Evolutionary conservation across 768 basidiomycete species (phyloP).

Genomic region (Sarcodon aspratus): DNA sequence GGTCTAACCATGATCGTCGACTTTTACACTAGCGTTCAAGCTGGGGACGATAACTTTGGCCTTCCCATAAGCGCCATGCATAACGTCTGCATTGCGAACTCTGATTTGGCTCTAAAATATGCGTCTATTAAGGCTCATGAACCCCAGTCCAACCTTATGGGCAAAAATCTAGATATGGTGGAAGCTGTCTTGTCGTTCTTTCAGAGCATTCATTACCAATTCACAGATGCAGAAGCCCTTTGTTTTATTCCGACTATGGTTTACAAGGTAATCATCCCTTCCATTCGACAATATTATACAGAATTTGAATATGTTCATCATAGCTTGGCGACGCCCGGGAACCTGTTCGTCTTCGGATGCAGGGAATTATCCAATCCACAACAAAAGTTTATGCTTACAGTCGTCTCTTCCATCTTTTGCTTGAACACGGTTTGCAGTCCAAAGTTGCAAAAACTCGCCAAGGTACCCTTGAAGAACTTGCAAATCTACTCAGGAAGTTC

Average conservation of each 20-base stretch:
- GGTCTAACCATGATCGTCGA: slow-evolving; percentile 68
- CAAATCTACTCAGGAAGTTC: slow-evolving; percentile 63
- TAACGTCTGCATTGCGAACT: slow-evolving; percentile 68
- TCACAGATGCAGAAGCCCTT: slow-evolving; percentile 78
- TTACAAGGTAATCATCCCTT: slow-evolving; percentile 50
- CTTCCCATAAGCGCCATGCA: slow-evolving; percentile 36
- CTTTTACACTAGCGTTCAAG: slow-evolving; percentile 51
- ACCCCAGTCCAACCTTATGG: slow-evolving; percentile 80
- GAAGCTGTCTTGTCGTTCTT: slow-evolving; percentile 72
- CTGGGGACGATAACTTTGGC: slow-evolving; percentile 42
- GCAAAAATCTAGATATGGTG: slow-evolving; percentile 82
- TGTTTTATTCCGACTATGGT: slow-evolving; percentile 87
- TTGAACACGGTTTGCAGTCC: slow-evolving; percentile 82
- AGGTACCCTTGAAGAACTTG: slow-evolving; percentile 77
- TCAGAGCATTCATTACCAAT: slow-evolving; percentile 57
- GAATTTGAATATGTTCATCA: slow-evolving; percentile 1
- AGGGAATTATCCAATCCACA: slow-evolving; percentile 74
- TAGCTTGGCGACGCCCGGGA: slow-evolving; percentile 92
- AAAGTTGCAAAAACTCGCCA: slow-evolving; percentile 90
- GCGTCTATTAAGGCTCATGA: slow-evolving; percentile 83
- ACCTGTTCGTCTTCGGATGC: slow-evolving; percentile 66
- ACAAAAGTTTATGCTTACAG: slow-evolving; percentile 91
- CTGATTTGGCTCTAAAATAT: slow-evolving; percentile 90
- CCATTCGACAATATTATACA: background rate
- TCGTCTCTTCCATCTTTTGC: slow-evolving; percentile 76